Conservation (phyloP, 495 filamentous ascomycete species). For the Penicillium herquei region DNA sequence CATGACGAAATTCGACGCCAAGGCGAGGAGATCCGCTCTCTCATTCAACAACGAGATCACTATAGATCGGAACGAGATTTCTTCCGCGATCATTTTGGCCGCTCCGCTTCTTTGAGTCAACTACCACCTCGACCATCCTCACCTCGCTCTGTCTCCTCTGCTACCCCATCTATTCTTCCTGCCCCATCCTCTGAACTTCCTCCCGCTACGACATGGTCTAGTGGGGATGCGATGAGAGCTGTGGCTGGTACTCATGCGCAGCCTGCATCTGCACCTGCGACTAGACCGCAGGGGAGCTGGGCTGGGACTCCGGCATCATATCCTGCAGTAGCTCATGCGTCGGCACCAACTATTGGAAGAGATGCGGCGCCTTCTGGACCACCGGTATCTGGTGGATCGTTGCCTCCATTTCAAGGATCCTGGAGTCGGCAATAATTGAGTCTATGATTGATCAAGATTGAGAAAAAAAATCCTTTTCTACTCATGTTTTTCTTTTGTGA, state of each 20-base stretch:
- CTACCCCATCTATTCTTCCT: conserved; percentile 1
- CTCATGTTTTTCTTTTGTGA: conserved; percentile 2
- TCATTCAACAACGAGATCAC: conserved; percentile 53
- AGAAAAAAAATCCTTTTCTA: conserved; percentile 3
- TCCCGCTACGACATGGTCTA: conserved; percentile 9
- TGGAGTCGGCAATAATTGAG: conserved; percentile 19
- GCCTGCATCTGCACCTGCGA: conserved; percentile 8
- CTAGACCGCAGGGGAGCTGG: conserved; percentile 18
- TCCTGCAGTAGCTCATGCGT: conserved; percentile 14
- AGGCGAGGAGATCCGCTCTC: conserved; percentile 55
- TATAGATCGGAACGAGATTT: conserved; percentile 63
- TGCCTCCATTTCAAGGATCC: conserved; percentile 24
- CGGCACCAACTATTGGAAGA: conserved; percentile 6
- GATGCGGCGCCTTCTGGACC: conserved; percentile 9
- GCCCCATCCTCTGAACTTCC: conserved; percentile 4
- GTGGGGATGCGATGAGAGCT: conserved; percentile 4
- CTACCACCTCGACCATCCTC: conserved; percentile 44
- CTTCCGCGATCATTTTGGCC: conserved; percentile 60
- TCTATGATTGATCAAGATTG: neutral
- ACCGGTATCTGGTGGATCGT: conserved; percentile 16
- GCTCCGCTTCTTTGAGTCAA: conserved; percentile 46
- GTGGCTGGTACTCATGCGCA: neutral
- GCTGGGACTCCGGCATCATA: conserved; percentile 21
- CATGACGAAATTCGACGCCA: conserved; percentile 58
- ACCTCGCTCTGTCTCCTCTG: conserved; percentile 20